A percentile compares a stretch with the other conserved stretches of the same genome.
Evolutionary conservation across 345 rosid genomes (phyloP).

Genomic region (Gossypium rotundifolium): DNA sequence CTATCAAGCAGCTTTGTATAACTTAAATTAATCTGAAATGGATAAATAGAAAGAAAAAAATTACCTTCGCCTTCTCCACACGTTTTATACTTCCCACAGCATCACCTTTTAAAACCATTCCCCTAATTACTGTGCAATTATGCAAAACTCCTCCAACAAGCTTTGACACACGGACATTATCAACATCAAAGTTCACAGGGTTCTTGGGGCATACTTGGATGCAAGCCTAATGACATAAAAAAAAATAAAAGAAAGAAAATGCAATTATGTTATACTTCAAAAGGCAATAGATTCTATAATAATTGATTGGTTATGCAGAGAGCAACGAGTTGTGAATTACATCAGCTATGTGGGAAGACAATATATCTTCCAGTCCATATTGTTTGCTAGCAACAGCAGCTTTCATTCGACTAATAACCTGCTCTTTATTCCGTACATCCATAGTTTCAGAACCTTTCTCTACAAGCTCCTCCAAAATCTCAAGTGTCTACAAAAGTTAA

Average conservation of each 20-base stretch:
- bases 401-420: conserved; percentile 73
- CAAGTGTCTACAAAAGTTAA: conserved; percentile 37
- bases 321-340: conserved; percentile 29
- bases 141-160: conserved; percentile 89
- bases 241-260: not conserved
- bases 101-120: conserved; percentile 89
- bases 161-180: conserved; percentile 88
- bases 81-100: conserved; percentile 79
- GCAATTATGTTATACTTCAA: not conserved
- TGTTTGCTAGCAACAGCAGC: conserved; percentile 99
- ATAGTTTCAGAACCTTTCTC: conserved; percentile 88
- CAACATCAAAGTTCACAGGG: conserved; percentile 89
- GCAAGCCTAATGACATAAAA: conserved; percentile 57
- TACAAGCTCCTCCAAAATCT: conserved; percentile 62
- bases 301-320: conserved; percentile 9
- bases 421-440: conserved; percentile 82
- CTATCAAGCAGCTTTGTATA: not conserved
- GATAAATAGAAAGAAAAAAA: not conserved
- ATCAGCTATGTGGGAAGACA: conserved; percentile 72
- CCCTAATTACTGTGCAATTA: conserved; percentile 63
- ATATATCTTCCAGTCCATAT: conserved; percentile 78
- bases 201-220: conserved; percentile 96
- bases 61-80: conserved; percentile 88
- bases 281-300: not conserved
- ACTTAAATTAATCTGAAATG: not conserved